These are phyloP conservation scores for Boletus huronensis DNA, from an alignment of 768 basidiomycete genomes.

Conservation along the genomic window DNA sequence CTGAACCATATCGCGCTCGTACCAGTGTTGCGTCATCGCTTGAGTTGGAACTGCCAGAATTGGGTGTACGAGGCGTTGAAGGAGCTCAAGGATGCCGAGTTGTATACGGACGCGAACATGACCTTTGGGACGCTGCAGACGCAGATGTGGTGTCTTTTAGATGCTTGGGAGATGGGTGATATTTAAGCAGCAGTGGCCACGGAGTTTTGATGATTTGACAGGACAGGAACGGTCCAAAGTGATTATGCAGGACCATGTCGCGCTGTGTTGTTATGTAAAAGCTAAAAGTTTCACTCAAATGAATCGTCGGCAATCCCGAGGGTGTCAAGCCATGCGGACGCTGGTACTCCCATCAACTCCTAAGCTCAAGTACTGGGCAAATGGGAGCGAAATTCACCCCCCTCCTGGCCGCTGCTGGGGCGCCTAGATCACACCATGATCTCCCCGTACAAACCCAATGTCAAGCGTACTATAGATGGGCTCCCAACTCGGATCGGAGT, in stretches of 20 bases:
- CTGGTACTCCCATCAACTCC: no score
- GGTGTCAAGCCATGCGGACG: no score
- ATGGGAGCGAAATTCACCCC: background rate
- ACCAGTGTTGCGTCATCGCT: constrained; percentile 14
- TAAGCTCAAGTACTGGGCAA: background rate
- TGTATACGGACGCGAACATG: constrained; percentile 18
- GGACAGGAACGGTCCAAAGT: no score
- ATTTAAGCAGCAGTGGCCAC: constrained; percentile 8
- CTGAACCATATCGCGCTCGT: constrained; percentile 18
- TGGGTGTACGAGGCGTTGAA: constrained; percentile 27
- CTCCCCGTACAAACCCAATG: no score
- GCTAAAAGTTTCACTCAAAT: no score
- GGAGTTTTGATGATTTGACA: background rate
- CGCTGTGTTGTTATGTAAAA: background rate
- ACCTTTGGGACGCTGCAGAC: constrained; percentile 19
- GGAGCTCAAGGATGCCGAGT: constrained; percentile 2
- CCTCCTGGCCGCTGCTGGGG: no score
- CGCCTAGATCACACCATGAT: background rate
- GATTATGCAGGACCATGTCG: no score
- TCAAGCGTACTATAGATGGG: no score
- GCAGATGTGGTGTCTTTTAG: constrained; percentile 29
- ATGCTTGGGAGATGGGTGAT: constrained; percentile 30
- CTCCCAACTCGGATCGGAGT: background rate
- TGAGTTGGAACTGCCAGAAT: constrained; percentile 27
- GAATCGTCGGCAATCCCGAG: no score